Evolutionary conservation across 345 rosid genomes (phyloP).

Genomic region (Moricandia moricandioides): DNA sequence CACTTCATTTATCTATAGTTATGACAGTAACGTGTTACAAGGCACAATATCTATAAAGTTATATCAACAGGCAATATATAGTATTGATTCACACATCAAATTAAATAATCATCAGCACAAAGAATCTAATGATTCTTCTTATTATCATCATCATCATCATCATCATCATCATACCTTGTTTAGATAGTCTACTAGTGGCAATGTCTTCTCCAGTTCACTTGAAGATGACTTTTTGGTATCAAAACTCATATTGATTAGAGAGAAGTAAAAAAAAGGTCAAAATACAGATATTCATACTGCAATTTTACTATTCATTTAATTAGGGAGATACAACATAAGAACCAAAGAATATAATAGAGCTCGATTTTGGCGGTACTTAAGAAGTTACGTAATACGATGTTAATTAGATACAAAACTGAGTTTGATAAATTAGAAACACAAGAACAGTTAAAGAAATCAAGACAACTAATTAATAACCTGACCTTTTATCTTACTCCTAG

Average conservation of each 20-base stretch:
- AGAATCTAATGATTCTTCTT: background rate
- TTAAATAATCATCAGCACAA: background rate
- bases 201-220: constrained; percentile 9
- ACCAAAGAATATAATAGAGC: background rate
- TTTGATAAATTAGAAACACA: background rate
- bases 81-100: background rate
- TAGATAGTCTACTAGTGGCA: constrained; percentile 22
- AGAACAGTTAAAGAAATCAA: background rate
- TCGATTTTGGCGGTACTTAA: background rate
- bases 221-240: constrained; percentile 20
- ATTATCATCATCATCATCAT: too few species aligned
- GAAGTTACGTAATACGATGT: background rate
- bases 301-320: too few species aligned
- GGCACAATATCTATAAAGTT: background rate
- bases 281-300: background rate
- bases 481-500: background rate
- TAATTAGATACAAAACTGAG: background rate
- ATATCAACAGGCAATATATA: background rate
- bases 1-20: constrained; percentile 53
- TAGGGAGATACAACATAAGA: background rate
- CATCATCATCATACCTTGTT: constrained; percentile 24
- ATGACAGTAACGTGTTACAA: background rate
- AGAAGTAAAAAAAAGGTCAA: background rate
- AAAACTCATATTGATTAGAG: constrained; percentile 13
- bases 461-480: background rate